Evolutionary conservation across 2,329 filamentous ascomycete species (phyloP).

Genomic region (Truncatella angustata): DNA sequence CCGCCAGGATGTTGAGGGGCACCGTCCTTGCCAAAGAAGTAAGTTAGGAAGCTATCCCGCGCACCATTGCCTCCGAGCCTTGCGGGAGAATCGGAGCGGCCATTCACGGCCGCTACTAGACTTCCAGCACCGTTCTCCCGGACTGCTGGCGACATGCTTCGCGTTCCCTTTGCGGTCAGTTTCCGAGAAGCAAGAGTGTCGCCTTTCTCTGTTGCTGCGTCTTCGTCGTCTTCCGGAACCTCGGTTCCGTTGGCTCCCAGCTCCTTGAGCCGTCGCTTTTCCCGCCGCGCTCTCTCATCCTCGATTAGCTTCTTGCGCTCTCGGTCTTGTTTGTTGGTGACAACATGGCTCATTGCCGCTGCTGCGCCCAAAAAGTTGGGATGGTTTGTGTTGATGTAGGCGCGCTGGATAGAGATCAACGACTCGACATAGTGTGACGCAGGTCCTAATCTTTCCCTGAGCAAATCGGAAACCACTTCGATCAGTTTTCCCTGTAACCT

Average conservation of each 20-base stretch:
- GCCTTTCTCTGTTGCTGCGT: slow-evolving; percentile 50
- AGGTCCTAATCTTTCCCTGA: slow-evolving; percentile 88
- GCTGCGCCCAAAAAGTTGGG: slow-evolving; percentile 97
- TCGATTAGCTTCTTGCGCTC: slow-evolving; percentile 78
- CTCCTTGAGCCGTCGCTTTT: slow-evolving; percentile 80
- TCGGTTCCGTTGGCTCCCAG: slow-evolving; percentile 73
- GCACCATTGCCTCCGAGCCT: slow-evolving; percentile 60
- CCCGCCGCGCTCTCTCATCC: slow-evolving; percentile 83
- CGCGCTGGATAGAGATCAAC: slow-evolving; percentile 92
- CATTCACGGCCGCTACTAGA: slow-evolving; percentile 67
- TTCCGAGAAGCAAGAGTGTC: slow-evolving; percentile 61
- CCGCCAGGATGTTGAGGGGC: slow-evolving; percentile 43
- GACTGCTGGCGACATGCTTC: slow-evolving; percentile 82
- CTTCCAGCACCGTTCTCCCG: slow-evolving; percentile 63
- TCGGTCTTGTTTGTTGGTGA: slow-evolving; percentile 90
- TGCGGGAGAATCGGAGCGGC: slow-evolving; percentile 61
- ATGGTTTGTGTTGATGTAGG: slow-evolving; percentile 99
- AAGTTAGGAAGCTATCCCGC: slow-evolving; percentile 92
- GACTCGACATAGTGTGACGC: slow-evolving; percentile 92
- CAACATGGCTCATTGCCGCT: slow-evolving; percentile 95
- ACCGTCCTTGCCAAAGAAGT: slow-evolving; percentile 97
- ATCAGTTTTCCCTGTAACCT: slow-evolving; percentile 95
- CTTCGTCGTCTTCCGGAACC: slow-evolving; percentile 65
- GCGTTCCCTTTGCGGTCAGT: slow-evolving; percentile 56
- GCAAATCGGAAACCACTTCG: slow-evolving; percentile 92